Base-by-base conservation (phyloP, 2,329 filamentous ascomycete genomes). In the Meredithiella fracta region DNA sequence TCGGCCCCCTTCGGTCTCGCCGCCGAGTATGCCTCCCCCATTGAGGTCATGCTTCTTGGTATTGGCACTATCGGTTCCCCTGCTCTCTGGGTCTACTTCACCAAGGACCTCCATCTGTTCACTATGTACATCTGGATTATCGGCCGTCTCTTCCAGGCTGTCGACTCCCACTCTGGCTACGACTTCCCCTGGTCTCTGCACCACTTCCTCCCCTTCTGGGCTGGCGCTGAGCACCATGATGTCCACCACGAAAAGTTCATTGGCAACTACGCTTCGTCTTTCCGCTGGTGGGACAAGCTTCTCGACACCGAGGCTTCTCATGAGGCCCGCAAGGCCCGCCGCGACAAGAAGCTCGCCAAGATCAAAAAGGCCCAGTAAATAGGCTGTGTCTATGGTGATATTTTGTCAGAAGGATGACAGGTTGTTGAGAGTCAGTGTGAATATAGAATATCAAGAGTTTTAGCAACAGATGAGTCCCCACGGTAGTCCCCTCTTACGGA, bases 51-150 rank as follows among this genome's bases (percentile, higher is more conserved):
- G 85, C 79, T 94, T 57, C 82, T 98, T 52, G 92, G 91, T 40
- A 76, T 94, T 58, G 92, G 92, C 60, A 85, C 85, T 1, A 84
- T 98, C 60, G 80, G 86, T 59, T 75, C 79, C 37, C 92, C 92
- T 37, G 85, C 97, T 62, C 61, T 94, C 40, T 92, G 87, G 82
- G 87, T 86, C 64, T 80, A 80, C 49, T 61, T 94, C 65, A 95
- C 89, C 47, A 81, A 83, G 61, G 83, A 98, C 62, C 77, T 98
- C 38, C 92, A 98, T 72, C 86, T 98, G 60, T 68, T 96, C 68
- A 98, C 92, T 64, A 97, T 98, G 90, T 98, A 97, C 72, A 67
- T 85, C 62, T 98, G 92, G 92, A 97, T 98, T 65, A 75, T 88
- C 55, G 75, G 89, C 63, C 89, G 92, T 63, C 76, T 98, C 20